These are phyloP conservation scores for Lotmaria passim DNA, from an alignment of 208 protist genomes.

Conservation along the genomic window DNA sequence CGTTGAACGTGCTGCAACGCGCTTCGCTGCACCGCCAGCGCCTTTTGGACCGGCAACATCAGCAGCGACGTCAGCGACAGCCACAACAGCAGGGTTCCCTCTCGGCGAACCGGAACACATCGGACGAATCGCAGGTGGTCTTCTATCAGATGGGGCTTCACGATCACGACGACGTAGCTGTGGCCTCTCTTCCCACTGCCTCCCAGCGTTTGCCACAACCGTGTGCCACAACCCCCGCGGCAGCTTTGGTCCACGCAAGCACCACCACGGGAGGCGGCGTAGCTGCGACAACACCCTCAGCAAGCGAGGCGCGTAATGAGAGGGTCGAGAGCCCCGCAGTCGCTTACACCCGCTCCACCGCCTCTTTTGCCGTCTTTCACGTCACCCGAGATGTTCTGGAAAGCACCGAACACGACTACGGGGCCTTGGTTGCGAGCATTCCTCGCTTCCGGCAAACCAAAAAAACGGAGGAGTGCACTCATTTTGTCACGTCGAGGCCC, in stretches of 20 bases:
- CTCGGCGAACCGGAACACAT: background rate
- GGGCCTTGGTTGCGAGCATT: conserved; percentile 14
- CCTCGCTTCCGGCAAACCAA: conserved; percentile 25
- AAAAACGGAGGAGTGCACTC: conserved; percentile 69
- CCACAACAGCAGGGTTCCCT: background rate
- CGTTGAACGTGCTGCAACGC: conserved; percentile 52
- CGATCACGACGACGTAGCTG: background rate
- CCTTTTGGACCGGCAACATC: background rate
- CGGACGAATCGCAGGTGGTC: conserved; percentile 33
- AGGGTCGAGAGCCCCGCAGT: background rate
- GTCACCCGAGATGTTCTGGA: conserved; percentile 31
- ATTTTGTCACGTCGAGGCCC: conserved; percentile 68
- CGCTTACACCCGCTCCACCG: background rate
- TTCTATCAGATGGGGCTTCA: conserved; percentile 30
- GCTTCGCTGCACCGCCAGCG: conserved; percentile 7
- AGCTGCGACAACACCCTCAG: conserved; percentile 18
- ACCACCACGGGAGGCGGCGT: conserved; percentile 90
- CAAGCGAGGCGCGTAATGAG: too few relatives aligned
- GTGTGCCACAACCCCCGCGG: background rate
- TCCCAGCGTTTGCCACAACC: background rate
- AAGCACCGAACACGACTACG: conserved; percentile 17
- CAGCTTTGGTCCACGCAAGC: background rate
- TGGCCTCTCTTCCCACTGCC: background rate
- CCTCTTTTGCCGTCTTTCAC: conserved; percentile 23
- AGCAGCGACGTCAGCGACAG: conserved; percentile 10